Evolutionary conservation across 164 flowering plant genomes (phyloP).

Genomic region (Houttuynia cordata): DNA sequence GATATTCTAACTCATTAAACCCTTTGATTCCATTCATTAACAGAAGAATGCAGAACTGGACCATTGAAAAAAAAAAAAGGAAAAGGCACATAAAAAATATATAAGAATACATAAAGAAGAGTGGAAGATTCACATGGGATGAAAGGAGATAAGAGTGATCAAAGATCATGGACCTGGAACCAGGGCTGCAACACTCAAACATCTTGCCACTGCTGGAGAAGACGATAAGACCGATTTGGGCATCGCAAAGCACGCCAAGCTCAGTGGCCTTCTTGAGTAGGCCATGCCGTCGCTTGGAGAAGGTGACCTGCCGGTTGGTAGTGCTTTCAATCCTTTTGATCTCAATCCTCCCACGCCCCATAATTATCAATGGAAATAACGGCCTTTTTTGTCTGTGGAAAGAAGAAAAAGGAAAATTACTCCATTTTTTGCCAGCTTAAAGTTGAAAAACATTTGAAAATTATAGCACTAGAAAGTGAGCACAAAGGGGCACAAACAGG

Average conservation of each 20-base stretch:
- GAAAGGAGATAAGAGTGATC: not conserved
- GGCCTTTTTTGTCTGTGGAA: constrained; percentile 2
- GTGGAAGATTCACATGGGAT: not conserved
- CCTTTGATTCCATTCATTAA: not conserved
- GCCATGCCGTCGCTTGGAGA: constrained; percentile 35
- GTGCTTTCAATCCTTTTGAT: constrained; percentile 30
- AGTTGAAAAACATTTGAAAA: constrained; percentile 1
- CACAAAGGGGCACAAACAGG: constrained; percentile 9
- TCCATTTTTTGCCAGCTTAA: no score
- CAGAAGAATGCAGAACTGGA: not conserved
- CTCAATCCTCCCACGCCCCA: constrained; percentile 28
- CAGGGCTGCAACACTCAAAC: constrained; percentile 17
- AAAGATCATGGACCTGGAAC: constrained; percentile 4
- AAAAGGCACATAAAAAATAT: not conserved
- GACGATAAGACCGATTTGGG: constrained; percentile 41
- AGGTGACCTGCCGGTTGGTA: constrained; percentile 36
- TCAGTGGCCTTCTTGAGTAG: constrained; percentile 42
- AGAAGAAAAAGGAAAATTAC: no score
- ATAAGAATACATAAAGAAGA: not conserved
- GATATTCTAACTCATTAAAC: no score
- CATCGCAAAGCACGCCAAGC: constrained; percentile 41
- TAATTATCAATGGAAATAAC: constrained; percentile 8
- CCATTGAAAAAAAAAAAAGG: not conserved
- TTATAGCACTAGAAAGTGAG: constrained; percentile 7
- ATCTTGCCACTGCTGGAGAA: constrained; percentile 34